Evolutionary conservation across 1,139 yeast species (phyloP).

Genomic region (Candida buenavistaensis): DNA sequence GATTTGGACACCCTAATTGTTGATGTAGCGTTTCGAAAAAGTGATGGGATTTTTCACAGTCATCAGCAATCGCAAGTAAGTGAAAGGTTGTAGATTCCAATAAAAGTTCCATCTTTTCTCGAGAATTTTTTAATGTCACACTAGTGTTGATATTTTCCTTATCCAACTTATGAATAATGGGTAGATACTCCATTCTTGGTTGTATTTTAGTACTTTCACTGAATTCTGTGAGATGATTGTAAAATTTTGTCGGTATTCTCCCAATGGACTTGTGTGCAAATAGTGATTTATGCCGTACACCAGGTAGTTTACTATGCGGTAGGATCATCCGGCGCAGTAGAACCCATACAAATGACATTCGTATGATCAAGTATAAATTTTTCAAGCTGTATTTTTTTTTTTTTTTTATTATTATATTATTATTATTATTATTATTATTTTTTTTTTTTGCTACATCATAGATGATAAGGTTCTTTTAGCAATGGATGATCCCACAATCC

Average conservation of each 20-base stretch:
- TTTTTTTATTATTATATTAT: too few relatives aligned
- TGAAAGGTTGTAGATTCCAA: conserved; percentile 15
- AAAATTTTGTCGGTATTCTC: conserved; percentile 12
- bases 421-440: conserved; percentile 3
- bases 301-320: conserved; percentile 1
- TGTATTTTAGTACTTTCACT: conserved; percentile 10
- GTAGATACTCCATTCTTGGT: conserved; percentile 13
- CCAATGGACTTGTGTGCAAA: conserved; percentile 10
- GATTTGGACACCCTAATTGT: not conserved
- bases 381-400: too few relatives aligned
- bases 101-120: conserved; percentile 8
- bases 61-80: conserved; percentile 9
- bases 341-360: too few relatives aligned
- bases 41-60: not conserved
- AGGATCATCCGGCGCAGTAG: too few relatives aligned
- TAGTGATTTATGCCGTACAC: conserved; percentile 7
- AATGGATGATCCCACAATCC: not conserved
- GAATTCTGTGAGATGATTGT: conserved; percentile 11
- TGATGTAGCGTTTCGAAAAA: conserved; percentile 2
- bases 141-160: conserved; percentile 5
- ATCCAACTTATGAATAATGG: conserved; percentile 7
- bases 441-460: not conserved
- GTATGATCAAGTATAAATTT: too few relatives aligned
- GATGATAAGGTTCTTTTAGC: not conserved
- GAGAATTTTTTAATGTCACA: conserved; percentile 6